Evolutionary conservation across 768 basidiomycete genomes (phyloP).

Genomic region (Gautieria morchelliformis): DNA sequence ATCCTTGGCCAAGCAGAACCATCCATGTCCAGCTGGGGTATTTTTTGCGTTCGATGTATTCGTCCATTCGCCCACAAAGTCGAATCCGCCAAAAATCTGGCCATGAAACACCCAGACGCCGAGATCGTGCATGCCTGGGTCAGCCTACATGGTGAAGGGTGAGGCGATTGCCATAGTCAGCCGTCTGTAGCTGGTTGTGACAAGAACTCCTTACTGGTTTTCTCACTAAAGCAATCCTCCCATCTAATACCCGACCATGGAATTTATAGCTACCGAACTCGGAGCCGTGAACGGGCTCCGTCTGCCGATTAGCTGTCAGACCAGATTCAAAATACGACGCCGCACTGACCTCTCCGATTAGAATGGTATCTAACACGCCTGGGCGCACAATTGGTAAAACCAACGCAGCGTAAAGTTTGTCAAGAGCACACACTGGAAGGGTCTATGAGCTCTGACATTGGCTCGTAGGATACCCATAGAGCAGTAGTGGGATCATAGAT

Average conservation of each 20-base stretch:
- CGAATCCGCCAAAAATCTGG: not conserved
- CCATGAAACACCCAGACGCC: constrained; percentile 6
- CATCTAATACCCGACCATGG: not conserved
- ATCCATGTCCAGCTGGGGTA: constrained; percentile 1
- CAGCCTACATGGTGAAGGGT: not conserved
- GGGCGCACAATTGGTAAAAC: not conserved
- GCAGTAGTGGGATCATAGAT: not conserved
- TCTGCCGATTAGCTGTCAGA: not conserved
- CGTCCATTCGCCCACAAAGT: constrained; percentile 6
- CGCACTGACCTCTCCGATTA: not conserved
- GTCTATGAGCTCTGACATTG: not conserved
- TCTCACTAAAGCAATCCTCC: not conserved
- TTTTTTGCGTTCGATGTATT: constrained; percentile 6
- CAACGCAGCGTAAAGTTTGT: not conserved
- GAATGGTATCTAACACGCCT: constrained; percentile 1
- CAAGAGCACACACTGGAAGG: not conserved
- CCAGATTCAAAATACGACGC: not conserved
- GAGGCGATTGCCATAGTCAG: not conserved
- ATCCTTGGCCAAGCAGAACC: not conserved
- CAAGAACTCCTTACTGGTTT: not conserved
- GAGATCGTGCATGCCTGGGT: not conserved
- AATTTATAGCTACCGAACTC: not conserved
- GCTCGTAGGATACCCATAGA: not conserved
- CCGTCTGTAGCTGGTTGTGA: not conserved
- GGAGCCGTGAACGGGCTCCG: not conserved